A percentile compares a stretch with the other conserved stretches of the same genome.
Conservation (phyloP, 2,329 filamentous ascomycete species). For the Botrytis fragariae region DNA sequence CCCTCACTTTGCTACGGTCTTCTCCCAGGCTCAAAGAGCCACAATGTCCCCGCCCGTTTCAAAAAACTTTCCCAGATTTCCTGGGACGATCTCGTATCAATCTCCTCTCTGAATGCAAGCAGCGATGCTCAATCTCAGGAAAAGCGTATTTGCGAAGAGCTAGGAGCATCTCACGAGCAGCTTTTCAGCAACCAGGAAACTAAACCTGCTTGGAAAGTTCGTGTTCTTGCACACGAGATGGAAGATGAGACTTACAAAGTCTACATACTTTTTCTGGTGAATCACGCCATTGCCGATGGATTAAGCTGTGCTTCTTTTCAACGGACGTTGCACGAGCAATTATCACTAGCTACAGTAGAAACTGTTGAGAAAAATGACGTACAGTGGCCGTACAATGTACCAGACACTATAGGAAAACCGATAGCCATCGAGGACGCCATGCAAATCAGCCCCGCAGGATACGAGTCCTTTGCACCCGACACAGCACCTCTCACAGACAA, state of each 20-base stretch:
- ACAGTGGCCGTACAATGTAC: constrained; percentile 24
- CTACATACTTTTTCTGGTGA: constrained; percentile 25
- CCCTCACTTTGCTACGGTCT: neutral
- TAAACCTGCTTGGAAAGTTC: constrained; percentile 29
- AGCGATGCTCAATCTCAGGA: neutral
- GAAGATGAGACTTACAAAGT: constrained; percentile 16
- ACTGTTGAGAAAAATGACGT: neutral
- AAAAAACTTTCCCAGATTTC: neutral
- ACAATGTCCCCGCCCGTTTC: neutral
- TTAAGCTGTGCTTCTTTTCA: constrained; percentile 27
- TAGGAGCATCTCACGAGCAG: constrained; percentile 27
- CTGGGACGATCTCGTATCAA: neutral
- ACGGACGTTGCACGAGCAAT: constrained; percentile 23
- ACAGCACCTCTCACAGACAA: neutral
- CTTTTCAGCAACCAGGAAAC: constrained; percentile 24
- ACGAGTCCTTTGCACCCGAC: neutral
- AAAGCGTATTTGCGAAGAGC: neutral
- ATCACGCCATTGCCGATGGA: constrained; percentile 31
- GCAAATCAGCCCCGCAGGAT: neutral
- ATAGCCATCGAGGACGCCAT: constrained; percentile 22
- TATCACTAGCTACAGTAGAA: constrained; percentile 14
- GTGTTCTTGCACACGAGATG: constrained; percentile 18
- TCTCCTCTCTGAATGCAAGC: neutral
- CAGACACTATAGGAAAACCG: constrained; percentile 2
- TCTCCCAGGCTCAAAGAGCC: neutral